These are phyloP conservation scores for Epichloe sylvatica DNA, from an alignment of 2,329 filamentous ascomycete species.

Conservation along the genomic window DNA sequence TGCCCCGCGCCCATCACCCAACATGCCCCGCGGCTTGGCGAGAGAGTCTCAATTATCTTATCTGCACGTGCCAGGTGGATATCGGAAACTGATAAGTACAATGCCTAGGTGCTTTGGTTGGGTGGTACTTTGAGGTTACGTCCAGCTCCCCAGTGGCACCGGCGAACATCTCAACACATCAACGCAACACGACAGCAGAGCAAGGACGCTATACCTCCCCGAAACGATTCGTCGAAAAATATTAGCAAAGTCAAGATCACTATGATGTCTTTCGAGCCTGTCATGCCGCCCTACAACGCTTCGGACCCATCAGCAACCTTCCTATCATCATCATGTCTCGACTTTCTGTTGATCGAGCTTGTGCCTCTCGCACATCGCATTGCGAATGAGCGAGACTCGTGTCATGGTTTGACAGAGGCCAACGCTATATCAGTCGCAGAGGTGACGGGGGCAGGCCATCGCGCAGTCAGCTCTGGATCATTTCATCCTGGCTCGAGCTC, in stretches of 20 bases:
- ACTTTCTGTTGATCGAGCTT: conserved; percentile 91
- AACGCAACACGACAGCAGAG: neutral
- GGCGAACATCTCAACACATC: neutral
- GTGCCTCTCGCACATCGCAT: conserved; percentile 88
- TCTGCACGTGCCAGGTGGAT: no score
- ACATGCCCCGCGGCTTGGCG: no score
- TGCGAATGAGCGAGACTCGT: conserved; percentile 54
- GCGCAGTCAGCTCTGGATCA: conserved; percentile 13
- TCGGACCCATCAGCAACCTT: conserved; percentile 63
- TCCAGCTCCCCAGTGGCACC: neutral
- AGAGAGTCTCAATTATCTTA: no score
- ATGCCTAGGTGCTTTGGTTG: no score
- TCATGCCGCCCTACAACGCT: conserved; percentile 54
- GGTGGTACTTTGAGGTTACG: no score
- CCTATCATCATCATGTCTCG: conserved; percentile 73
- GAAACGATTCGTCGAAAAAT: neutral
- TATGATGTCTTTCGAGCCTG: conserved; percentile 61
- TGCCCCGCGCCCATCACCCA: no score
- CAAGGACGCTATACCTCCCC: neutral
- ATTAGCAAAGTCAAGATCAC: neutral
- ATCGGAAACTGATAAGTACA: neutral
- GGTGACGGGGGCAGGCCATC: neutral
- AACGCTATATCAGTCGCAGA: conserved; percentile 10
- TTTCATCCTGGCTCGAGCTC: conserved; percentile 8
- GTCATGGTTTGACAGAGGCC: conserved; percentile 9